These are phyloP conservation scores for Macrolepiota dolichaula DNA, from an alignment of 768 basidiomycete species.

Conservation along the genomic window DNA sequence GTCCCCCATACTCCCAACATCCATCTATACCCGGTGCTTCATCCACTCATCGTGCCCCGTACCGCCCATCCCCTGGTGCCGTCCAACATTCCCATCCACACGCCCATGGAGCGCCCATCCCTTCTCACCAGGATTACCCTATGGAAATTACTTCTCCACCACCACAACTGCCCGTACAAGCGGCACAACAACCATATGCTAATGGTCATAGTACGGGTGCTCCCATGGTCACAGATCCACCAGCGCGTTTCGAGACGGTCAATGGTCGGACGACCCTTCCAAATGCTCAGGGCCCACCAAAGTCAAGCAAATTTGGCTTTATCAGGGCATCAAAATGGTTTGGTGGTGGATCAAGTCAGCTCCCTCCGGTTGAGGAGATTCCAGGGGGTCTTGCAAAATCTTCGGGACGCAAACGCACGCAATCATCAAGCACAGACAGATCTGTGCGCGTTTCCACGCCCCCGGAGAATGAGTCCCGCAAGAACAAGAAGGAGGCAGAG, in stretches of 20 bases:
- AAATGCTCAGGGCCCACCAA: slow-evolving; percentile 30
- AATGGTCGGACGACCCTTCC: slow-evolving; percentile 36
- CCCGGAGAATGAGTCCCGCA: slow-evolving; percentile 38
- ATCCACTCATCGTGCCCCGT: slow-evolving; percentile 34
- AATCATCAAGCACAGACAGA: slow-evolving; percentile 74
- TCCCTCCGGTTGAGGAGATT: slow-evolving; percentile 74
- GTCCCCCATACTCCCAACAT: slow-evolving; percentile 36
- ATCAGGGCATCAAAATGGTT: slow-evolving; percentile 78
- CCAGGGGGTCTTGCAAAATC: slow-evolving; percentile 31
- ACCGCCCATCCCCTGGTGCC: slow-evolving; percentile 35
- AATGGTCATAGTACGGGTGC: slow-evolving; percentile 49
- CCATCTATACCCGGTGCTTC: slow-evolving; percentile 45
- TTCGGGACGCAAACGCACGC: slow-evolving; percentile 73
- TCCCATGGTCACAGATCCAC: slow-evolving; percentile 51
- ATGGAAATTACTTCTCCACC: slow-evolving; percentile 59
- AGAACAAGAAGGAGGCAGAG: slow-evolving; percentile 80
- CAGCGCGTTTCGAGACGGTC: slow-evolving; percentile 33
- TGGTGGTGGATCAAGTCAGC: slow-evolving; percentile 67
- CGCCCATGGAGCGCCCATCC: slow-evolving; percentile 23
- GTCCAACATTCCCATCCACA: slow-evolving; percentile 17
- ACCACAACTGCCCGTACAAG: slow-evolving; percentile 28
- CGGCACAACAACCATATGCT: slow-evolving; percentile 32
- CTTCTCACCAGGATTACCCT: slow-evolving; percentile 39
- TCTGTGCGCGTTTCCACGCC: slow-evolving; percentile 59
- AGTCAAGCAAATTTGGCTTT: slow-evolving; percentile 56